A percentile compares a stretch with the other conserved stretches of the same genome.
These are phyloP conservation scores for Funneliformis mosseae DNA, from an alignment of 192 early-diverging fungal genomes.

Conservation along the genomic window DNA sequence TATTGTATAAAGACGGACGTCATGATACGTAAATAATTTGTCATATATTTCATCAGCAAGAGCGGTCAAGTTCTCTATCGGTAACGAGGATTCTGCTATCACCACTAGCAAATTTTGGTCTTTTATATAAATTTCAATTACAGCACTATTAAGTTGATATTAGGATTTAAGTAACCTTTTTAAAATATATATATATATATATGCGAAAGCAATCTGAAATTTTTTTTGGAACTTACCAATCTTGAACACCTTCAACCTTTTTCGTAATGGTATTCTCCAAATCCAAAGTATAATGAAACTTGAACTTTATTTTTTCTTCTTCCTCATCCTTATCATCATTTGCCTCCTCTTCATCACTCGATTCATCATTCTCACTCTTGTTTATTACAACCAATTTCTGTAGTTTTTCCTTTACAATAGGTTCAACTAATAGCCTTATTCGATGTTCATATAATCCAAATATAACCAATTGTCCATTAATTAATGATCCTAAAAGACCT, in stretches of 20 bases:
- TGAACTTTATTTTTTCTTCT: conserved; percentile 37
- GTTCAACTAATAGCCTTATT: conserved; percentile 55
- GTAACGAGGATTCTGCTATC: conserved; percentile 61
- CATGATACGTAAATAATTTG: conserved; percentile 60
- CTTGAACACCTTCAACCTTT: conserved; percentile 35
- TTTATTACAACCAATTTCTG: conserved; percentile 1
- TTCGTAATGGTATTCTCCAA: conserved; percentile 38
- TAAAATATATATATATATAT: conserved; percentile 1
- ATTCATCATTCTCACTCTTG: conserved; percentile 39
- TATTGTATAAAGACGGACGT: conserved; percentile 63
- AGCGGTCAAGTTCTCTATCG: conserved; percentile 49
- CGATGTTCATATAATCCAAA: conserved; percentile 81
- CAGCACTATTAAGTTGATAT: conserved; percentile 41
- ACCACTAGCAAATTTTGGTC: conserved; percentile 77
- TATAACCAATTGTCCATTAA: conserved; percentile 71
- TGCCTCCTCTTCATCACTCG: conserved; percentile 42
- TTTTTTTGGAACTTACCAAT: conserved; percentile 43
- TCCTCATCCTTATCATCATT: conserved; percentile 39
- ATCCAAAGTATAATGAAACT: conserved; percentile 45
- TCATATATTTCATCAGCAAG: conserved; percentile 60
- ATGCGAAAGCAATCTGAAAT: background rate
- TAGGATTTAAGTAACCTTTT: background rate
- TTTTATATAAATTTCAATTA: conserved; percentile 69
- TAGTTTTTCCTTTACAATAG: background rate
- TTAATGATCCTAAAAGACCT: conserved; percentile 70